Conservation (phyloP, 192 early-diverging fungal species). For the Mortierella alpina region DNA sequence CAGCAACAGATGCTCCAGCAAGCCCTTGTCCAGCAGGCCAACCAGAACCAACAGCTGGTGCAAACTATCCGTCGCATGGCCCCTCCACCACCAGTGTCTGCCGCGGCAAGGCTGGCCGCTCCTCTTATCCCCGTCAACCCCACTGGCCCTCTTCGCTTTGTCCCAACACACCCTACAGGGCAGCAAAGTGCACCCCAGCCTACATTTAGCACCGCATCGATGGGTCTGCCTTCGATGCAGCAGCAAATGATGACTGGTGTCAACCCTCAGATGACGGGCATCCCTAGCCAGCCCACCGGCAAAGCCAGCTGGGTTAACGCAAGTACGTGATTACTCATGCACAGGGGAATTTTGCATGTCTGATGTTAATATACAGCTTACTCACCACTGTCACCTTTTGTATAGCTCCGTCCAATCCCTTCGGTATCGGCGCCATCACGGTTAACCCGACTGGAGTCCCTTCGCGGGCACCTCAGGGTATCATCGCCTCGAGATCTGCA, state of each 20-base stretch:
- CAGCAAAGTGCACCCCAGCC: conserved; percentile 29
- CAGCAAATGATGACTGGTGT: conserved; percentile 54
- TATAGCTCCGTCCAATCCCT: conserved; percentile 43
- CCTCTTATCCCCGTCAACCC: conserved; percentile 50
- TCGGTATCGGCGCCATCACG: conserved; percentile 48
- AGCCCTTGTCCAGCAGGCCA: conserved; percentile 39
- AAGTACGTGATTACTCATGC: conserved; percentile 32
- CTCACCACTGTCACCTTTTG: not conserved
- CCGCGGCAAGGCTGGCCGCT: conserved; percentile 30
- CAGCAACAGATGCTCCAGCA: conserved; percentile 41
- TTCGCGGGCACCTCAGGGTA: conserved; percentile 20
- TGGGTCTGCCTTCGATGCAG: conserved; percentile 48
- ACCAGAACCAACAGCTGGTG: conserved; percentile 34
- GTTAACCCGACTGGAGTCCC: conserved; percentile 47
- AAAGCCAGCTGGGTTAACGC: conserved; percentile 54
- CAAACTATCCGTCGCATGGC: conserved; percentile 42
- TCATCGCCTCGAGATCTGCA: conserved; percentile 40
- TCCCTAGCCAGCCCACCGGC: conserved; percentile 52
- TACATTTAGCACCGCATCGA: conserved; percentile 34
- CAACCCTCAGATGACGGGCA: conserved; percentile 38
- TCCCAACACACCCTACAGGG: conserved; percentile 49
- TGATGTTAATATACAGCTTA: not conserved
- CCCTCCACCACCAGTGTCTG: conserved; percentile 43
- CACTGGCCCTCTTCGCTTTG: conserved; percentile 48
- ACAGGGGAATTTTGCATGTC: too few relatives aligned